Evolutionary conservation across 495 filamentous ascomycete species (phyloP).

Genomic region (Collariella sp.): DNA sequence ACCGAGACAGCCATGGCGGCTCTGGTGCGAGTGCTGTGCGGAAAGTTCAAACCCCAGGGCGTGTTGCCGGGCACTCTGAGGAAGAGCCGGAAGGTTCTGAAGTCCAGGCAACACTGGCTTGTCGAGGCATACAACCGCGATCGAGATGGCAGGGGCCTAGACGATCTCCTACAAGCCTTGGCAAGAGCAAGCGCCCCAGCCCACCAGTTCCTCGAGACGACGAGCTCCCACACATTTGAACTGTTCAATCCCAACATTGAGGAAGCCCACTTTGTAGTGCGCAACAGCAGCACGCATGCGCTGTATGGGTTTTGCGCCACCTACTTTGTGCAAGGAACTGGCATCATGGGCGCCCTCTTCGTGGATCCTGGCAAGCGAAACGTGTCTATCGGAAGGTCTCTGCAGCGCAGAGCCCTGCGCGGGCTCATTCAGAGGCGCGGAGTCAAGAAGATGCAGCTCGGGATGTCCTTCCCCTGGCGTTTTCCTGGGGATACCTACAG

Average conservation of each 20-base stretch:
- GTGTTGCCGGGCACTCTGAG: slow-evolving; percentile 70
- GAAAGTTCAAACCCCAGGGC: slow-evolving; percentile 63
- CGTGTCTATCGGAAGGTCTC: slow-evolving; percentile 74
- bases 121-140: slow-evolving; percentile 76
- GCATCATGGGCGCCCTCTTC: slow-evolving; percentile 72
- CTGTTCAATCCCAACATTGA: slow-evolving; percentile 57
- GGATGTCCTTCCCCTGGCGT: slow-evolving; percentile 68
- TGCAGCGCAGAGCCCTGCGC: slow-evolving; percentile 73
- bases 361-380: slow-evolving; percentile 77
- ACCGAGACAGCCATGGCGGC: slow-evolving; percentile 82
- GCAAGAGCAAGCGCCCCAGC: slow-evolving; percentile 48
- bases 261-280: slow-evolving; percentile 80
- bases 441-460: slow-evolving; percentile 68
- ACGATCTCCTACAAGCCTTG: slow-evolving; percentile 56
- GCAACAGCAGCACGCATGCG: slow-evolving; percentile 79
- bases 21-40: slow-evolving; percentile 71
- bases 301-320: slow-evolving; percentile 86
- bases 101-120: slow-evolving; percentile 80
- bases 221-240: slow-evolving; percentile 68
- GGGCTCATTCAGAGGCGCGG: slow-evolving; percentile 53
- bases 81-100: slow-evolving; percentile 72
- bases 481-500: slow-evolving; percentile 66
- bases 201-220: slow-evolving; percentile 52
- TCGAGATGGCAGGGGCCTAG: slow-evolving; percentile 60
- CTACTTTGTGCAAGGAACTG: slow-evolving; percentile 65